Evolutionary conservation across 2,329 filamentous ascomycete species (phyloP).

Genomic region (Fusarium hainanense): DNA sequence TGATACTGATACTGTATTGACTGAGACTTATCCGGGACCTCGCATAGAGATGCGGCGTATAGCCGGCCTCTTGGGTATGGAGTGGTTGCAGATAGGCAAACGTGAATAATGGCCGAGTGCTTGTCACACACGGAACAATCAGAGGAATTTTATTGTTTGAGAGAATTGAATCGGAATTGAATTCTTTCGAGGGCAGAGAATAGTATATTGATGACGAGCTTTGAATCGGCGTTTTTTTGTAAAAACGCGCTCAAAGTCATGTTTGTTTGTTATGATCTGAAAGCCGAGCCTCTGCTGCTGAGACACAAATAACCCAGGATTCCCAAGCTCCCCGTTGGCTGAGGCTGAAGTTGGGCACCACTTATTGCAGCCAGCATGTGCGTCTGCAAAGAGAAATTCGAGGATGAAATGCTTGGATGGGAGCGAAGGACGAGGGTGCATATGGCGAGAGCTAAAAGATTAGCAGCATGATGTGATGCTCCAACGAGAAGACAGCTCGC

Average conservation of each 20-base stretch:
- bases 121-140: slow-evolving; percentile 24
- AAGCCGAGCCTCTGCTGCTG: slow-evolving; percentile 30
- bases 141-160: slow-evolving; percentile 12
- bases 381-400: slow-evolving; percentile 31
- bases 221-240: slow-evolving; percentile 3
- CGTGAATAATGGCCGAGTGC: slow-evolving; percentile 18
- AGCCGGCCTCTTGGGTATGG: slow-evolving; percentile 29
- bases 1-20: slow-evolving; percentile 18
- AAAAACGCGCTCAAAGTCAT: slow-evolving; percentile 36
- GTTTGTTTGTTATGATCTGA: slow-evolving; percentile 43
- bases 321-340: slow-evolving; percentile 28
- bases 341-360: slow-evolving; percentile 25
- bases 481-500: slow-evolving; percentile 30
- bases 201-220: slow-evolving; percentile 21
- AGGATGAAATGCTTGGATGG: slow-evolving; percentile 32
- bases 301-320: slow-evolving; percentile 36
- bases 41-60: slow-evolving; percentile 40
- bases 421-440: slow-evolving; percentile 24
- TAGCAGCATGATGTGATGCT: slow-evolving; percentile 26
- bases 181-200: background rate
- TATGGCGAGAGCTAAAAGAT: slow-evolving; percentile 24
- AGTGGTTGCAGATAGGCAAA: slow-evolving; percentile 30
- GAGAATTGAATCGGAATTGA: slow-evolving; percentile 8
- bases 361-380: slow-evolving; percentile 29
- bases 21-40: slow-evolving; percentile 38